phyloP scores from a whole-genome alignment of 75 land plant species.

The Picea sitchensis region DNA sequence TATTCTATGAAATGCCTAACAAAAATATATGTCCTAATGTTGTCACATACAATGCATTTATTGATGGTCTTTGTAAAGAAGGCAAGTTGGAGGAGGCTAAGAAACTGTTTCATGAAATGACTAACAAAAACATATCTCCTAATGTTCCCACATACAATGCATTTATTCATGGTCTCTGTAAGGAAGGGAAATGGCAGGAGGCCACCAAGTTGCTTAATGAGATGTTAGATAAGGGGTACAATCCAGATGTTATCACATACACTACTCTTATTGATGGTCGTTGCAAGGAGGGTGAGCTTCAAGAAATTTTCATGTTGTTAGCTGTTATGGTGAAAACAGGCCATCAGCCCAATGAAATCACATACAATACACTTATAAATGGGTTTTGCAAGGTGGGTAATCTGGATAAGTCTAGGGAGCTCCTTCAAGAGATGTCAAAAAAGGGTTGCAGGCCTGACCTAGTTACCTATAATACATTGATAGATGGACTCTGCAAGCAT shows the following conservation, averaged over 20 bases:
- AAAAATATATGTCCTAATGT: too few species aligned
- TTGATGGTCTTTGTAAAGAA: too few species aligned
- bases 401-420: constrained; percentile 3
- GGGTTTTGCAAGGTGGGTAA: constrained; percentile 30
- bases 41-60: too few species aligned
- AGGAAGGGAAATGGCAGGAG: too few species aligned
- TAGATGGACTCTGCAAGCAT: constrained; percentile 36
- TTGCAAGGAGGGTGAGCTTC: constrained; percentile 46
- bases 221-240: too few species aligned
- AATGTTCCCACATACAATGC: constrained; percentile 6
- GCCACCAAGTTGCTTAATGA: too few species aligned
- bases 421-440: constrained; percentile 44
- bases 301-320: constrained; percentile 34
- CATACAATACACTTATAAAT: constrained; percentile 46
- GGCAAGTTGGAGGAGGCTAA: too few species aligned
- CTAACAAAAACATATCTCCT: too few species aligned
- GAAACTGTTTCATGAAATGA: neutral
- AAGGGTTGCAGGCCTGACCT: constrained; percentile 37
- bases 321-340: constrained; percentile 40
- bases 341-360: constrained; percentile 37
- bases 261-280: constrained; percentile 54
- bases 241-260: constrained; percentile 2
- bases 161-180: constrained; percentile 26
- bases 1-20: too few species aligned
- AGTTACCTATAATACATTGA: constrained; percentile 57